Base-by-base conservation (phyloP, 768 basidiomycete species). In the Termitomyces sp. region DNA sequence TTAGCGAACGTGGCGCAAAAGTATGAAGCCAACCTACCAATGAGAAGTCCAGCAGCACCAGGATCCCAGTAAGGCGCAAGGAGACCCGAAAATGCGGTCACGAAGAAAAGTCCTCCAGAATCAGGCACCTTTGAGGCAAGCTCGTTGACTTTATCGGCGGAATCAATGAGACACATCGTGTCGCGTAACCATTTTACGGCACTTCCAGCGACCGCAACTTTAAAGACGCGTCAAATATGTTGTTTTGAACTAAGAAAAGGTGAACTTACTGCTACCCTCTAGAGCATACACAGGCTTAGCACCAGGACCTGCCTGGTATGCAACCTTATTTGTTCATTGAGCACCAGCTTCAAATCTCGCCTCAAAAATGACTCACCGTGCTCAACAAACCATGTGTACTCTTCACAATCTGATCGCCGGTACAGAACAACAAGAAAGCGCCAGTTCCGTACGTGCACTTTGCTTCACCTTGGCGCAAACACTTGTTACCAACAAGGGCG, bases 371-470 rank as follows among this genome's bases (percentile, higher is more conserved):
- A 7, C 78, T 63, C 63, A 91, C 93, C 2, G 97, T 98, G 64
- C 89, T 93, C 66, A 99, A 74, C 57, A 99, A 73, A 4, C 96
- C 97, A 66, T 97, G 89, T 30, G 73, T 78, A 65, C 93, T 96
- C 69, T 88, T 79, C 24, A 98, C 89, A 40, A 93, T 87, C 27
- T 96, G 88, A 22, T 76, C 76, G 3, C 96, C 97, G 1, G 97
- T 98, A 75, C 91, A 92, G 81, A 97, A 98, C 30, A 99, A 76
- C 63, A 98, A 77, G 79, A 99, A 99, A 37, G 94, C 94, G 32
- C 97, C 96, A 1, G 96, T 98, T 26, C 96, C 96, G 65, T 96
- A 99, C 4, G 97, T 99, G 73, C 95, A 97, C 74, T 99, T 99
- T 2, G 95, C 96, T 70, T 98, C 91, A 18, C 96, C 96, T 62